Evolutionary conservation across 441 rosid species (phyloP).

Genomic region (Eruca vesicaria): DNA sequence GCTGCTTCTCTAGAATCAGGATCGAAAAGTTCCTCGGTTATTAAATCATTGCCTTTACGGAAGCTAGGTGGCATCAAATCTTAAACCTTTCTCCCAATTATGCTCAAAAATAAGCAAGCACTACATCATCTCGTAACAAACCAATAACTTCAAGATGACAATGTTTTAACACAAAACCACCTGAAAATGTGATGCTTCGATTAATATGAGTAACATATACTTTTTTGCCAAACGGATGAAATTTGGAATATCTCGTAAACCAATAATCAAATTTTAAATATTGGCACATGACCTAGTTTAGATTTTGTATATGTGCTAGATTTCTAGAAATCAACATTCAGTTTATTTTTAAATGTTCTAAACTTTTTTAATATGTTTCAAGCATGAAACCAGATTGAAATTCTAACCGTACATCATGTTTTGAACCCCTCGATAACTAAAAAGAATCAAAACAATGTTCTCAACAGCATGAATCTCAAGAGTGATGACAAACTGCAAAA

Average conservation of each 20-base stretch:
- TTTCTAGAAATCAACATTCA: neutral
- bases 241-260: neutral
- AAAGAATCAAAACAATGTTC: neutral
- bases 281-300: neutral
- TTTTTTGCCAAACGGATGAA: neutral
- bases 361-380: no score
- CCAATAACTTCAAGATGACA: neutral
- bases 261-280: neutral
- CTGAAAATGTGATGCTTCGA: neutral
- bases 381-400: neutral
- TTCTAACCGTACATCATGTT: neutral
- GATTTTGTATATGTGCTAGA: neutral
- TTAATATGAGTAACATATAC: neutral
- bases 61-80: neutral
- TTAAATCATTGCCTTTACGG: neutral
- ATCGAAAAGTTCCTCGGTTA: no score
- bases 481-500: neutral
- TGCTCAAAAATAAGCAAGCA: neutral
- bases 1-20: neutral
- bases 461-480: neutral
- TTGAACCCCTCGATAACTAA: neutral
- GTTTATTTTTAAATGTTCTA: no score
- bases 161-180: neutral
- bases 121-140: neutral
- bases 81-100: neutral